A percentile compares a stretch with the other conserved stretches of the same genome.
Conservation (phyloP, 257 asterid species). For the Solanum etuberosum region DNA sequence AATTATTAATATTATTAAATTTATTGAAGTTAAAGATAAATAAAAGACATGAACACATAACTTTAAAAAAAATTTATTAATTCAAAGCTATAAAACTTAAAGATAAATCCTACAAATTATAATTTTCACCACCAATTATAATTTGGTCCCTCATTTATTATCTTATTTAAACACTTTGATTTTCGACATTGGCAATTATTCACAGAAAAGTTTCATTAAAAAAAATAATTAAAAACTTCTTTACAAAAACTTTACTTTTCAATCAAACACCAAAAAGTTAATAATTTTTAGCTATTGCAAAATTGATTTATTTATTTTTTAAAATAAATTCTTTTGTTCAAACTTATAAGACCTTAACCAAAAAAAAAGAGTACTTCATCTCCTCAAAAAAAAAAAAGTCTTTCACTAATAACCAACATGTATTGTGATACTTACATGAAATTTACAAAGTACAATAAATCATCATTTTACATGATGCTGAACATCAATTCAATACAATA, state of each 20-base stretch:
- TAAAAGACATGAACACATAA: too few relatives aligned
- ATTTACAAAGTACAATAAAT: neutral
- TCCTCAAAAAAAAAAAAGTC: neutral
- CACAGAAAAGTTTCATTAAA: neutral
- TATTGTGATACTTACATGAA: neutral
- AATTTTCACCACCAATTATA: neutral
- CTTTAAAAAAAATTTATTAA: too few relatives aligned
- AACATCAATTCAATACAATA: neutral
- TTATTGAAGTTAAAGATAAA: too few relatives aligned
- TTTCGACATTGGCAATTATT: too few relatives aligned
- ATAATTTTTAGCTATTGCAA: neutral
- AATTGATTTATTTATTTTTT: too few relatives aligned
- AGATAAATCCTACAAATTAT: neutral
- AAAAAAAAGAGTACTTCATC: neutral
- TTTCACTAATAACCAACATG: neutral
- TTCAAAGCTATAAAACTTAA: neutral
- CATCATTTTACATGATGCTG: neutral
- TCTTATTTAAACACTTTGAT: neutral
- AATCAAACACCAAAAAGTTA: neutral
- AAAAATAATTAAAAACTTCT: too few relatives aligned
- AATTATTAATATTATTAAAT: too few relatives aligned
- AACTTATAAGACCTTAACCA: neutral
- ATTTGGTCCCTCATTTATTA: neutral
- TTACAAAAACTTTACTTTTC: neutral
- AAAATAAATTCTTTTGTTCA: neutral